Evolutionary conservation across 2,329 filamentous ascomycete genomes (phyloP).

Genomic region (Trichoderma endophyticum): DNA sequence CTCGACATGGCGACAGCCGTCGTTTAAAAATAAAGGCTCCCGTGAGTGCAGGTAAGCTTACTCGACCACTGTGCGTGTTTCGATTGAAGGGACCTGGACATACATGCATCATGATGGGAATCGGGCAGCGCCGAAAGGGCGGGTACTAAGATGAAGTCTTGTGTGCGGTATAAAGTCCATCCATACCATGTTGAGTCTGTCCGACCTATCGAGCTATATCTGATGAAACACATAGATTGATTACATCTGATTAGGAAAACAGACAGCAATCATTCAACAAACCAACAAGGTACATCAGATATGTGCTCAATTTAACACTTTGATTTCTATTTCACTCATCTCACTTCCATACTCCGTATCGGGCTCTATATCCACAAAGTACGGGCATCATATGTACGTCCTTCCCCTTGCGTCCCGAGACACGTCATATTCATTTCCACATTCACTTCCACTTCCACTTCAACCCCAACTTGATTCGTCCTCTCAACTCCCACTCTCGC

Average conservation of each 20-base stretch:
- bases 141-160: not conserved
- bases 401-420: not conserved
- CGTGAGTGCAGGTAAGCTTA: not conserved
- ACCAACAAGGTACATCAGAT: not conserved
- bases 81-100: not conserved
- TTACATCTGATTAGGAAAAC: not conserved
- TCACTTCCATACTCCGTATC: not conserved
- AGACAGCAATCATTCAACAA: not conserved
- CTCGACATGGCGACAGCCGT: not conserved
- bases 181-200: not conserved
- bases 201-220: not conserved
- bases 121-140: not conserved
- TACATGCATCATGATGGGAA: not conserved
- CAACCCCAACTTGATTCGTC: not conserved
- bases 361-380: not conserved
- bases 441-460: not conserved
- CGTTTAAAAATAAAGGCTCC: not conserved
- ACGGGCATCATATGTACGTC: not conserved
- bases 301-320: not conserved
- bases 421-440: not conserved
- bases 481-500: not conserved
- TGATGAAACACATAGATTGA: not conserved
- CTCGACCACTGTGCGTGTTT: not conserved
- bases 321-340: not conserved
- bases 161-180: not conserved